These are phyloP conservation scores for Emmonsiellopsis sp. DNA, from an alignment of 2,329 filamentous ascomycete genomes.

Conservation along the genomic window DNA sequence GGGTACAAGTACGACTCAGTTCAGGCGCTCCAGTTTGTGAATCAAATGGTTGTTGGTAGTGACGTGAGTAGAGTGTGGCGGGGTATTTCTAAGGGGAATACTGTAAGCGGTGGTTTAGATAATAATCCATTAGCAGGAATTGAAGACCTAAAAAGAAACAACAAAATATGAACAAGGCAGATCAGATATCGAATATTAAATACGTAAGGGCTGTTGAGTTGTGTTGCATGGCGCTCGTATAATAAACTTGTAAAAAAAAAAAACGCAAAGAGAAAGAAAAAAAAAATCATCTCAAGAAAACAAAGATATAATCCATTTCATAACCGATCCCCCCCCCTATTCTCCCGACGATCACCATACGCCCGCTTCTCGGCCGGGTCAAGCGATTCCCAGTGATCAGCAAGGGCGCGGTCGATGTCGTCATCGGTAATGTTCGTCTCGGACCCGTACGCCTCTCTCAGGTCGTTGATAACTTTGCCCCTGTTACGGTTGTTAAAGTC, in stretches of 20 bases:
- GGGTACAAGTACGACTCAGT: no score
- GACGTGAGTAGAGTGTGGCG: no score
- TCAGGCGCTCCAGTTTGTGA: no score
- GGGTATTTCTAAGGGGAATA: no score
- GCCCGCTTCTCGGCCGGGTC: conserved; percentile 23
- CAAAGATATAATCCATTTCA: not conserved
- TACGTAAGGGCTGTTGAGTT: no score
- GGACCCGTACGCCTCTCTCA: conserved; percentile 9
- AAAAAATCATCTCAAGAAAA: conserved; percentile 4
- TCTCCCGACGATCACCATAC: conserved; percentile 10
- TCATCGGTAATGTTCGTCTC: conserved; percentile 7
- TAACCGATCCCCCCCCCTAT: not conserved
- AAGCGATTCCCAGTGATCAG: conserved; percentile 11
- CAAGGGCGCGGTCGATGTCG: conserved; percentile 10
- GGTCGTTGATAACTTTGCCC: conserved; percentile 7
- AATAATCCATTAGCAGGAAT: no score
- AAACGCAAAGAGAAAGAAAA: conserved; percentile 1
- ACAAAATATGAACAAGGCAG: no score
- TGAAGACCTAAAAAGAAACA: no score
- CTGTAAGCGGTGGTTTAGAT: no score
- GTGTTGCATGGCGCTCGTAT: no score
- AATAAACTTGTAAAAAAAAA: no score
- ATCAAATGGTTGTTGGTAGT: accelerated
- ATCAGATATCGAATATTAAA: no score
- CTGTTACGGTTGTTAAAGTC: conserved; percentile 13